Conservation (phyloP, 2,329 filamentous ascomycete species). For the Lachnellula willkommii region DNA sequence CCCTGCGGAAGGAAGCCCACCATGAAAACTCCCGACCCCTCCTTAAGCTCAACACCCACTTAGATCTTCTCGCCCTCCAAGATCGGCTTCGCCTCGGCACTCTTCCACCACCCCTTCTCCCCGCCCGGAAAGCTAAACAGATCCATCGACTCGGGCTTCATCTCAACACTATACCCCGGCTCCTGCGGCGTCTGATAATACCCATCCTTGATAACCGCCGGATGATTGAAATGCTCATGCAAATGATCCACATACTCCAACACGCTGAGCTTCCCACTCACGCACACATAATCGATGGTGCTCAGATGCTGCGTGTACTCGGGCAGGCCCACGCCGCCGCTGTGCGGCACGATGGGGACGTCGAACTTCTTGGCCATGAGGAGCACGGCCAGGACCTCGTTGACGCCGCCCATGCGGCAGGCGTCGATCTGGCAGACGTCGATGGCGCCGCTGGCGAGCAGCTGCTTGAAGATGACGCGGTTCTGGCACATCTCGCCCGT, state of each 20-base stretch:
- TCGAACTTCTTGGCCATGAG: constrained; percentile 69
- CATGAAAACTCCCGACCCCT: constrained; percentile 2
- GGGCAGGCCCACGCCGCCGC: constrained; percentile 80
- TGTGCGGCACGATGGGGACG: constrained; percentile 83
- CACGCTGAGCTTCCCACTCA: constrained; percentile 73
- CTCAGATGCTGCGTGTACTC: constrained; percentile 92
- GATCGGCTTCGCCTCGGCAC: constrained; percentile 43
- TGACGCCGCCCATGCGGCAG: constrained; percentile 82
- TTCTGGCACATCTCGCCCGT: constrained; percentile 97
- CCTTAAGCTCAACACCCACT: not conserved
- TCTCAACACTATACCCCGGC: constrained; percentile 87
- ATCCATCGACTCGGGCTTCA: constrained; percentile 86
- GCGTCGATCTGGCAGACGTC: constrained; percentile 89
- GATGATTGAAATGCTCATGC: constrained; percentile 88
- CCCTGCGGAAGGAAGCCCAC: constrained; percentile 8
- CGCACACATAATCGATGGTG: constrained; percentile 88
- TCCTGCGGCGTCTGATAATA: constrained; percentile 82
- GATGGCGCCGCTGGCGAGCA: constrained; percentile 72
- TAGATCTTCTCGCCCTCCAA: constrained; percentile 32
- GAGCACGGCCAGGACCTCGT: constrained; percentile 86
- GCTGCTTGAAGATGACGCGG: constrained; percentile 89
- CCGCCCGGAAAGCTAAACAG: constrained; percentile 70
- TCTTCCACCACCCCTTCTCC: constrained; percentile 78
- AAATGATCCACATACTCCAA: constrained; percentile 90
- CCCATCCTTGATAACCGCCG: constrained; percentile 72